Base-by-base conservation (phyloP, 495 filamentous ascomycete species). In the Zalerion maritima region DNA sequence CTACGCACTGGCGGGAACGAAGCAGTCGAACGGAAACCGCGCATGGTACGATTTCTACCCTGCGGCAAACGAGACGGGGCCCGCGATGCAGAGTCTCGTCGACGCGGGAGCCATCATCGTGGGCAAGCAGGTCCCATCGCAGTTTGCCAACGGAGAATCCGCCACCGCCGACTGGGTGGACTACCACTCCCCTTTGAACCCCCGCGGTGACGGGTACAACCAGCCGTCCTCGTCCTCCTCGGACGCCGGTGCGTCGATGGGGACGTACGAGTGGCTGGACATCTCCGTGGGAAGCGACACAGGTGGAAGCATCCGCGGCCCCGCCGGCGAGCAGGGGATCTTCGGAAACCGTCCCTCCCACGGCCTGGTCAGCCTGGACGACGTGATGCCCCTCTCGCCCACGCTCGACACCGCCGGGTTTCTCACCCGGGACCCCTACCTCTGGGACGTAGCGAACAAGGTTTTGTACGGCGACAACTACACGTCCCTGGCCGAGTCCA, bases 71-170 rank as follows among this genome's bases (percentile, higher is more conserved):
- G 42, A 29, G 2, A 73, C 61, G 3, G 64, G 60, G 0, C 34
- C 59, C 0, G 46, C 59, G 5, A 55, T 78, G 0, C 60, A 72
- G 31, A 46, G 54, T n/a, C 54, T 78, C 8, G 52, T 80, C 17
- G 64, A 69, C 39, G 59, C 62, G 6, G 73, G 75, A 0, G 73
- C 71, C 2, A 43, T 69, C 4, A 42, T 76, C 2, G 60, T 78
- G 5, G 73, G 72, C 5, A 69, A 73, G 31, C 64, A 61, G 45
- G 73, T 71, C 41, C 64, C 62, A 1, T 62, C 56, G 10, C 65
- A 70, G 37, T 75, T 75, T 34, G 70, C 65, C 9, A 71, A 71
- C 36, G 63, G 67, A 4, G 69, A 68, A 52, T 35, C 24, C n/a
- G 49, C 62, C 1, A 71, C 60, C 0, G 55, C 50, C 6, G 65